Conservation (phyloP, 78 protist genomes). For the Protostelium mycophagum region DNA sequence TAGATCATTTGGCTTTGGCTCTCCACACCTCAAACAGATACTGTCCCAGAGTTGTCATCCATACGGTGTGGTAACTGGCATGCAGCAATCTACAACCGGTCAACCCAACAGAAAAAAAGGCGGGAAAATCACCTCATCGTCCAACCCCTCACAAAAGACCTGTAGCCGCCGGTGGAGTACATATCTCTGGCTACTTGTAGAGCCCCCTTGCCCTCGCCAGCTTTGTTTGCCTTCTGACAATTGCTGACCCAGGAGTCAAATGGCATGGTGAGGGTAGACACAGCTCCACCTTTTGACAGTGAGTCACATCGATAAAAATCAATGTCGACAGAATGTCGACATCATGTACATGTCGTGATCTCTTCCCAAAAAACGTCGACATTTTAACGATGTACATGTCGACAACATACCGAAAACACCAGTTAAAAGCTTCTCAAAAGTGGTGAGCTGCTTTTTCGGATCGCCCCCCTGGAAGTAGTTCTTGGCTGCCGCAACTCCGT, state of each 20-base stretch:
- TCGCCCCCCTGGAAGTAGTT: neutral
- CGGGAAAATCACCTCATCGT: neutral
- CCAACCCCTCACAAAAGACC: neutral
- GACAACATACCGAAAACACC: neutral
- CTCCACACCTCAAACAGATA: neutral
- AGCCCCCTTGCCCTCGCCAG: neutral
- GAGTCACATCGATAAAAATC: no score
- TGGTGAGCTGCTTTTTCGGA: neutral
- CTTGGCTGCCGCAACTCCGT: neutral
- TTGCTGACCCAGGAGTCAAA: neutral
- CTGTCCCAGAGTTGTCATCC: neutral
- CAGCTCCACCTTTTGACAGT: conserved; percentile 2
- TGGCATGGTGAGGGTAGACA: conserved; percentile 5
- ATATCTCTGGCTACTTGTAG: neutral
- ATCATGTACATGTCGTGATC: no score
- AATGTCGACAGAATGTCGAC: no score
- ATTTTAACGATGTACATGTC: neutral
- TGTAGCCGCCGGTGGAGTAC: neutral
- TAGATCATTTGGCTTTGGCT: neutral
- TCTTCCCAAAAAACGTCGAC: no score
- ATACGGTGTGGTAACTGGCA: neutral
- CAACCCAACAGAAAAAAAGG: neutral
- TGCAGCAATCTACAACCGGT: neutral
- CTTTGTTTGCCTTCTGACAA: conserved; percentile 5
- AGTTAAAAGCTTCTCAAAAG: neutral